These are phyloP conservation scores for Jacaranda mimosifolia DNA, from an alignment of 257 asterid species.

Conservation along the genomic window DNA sequence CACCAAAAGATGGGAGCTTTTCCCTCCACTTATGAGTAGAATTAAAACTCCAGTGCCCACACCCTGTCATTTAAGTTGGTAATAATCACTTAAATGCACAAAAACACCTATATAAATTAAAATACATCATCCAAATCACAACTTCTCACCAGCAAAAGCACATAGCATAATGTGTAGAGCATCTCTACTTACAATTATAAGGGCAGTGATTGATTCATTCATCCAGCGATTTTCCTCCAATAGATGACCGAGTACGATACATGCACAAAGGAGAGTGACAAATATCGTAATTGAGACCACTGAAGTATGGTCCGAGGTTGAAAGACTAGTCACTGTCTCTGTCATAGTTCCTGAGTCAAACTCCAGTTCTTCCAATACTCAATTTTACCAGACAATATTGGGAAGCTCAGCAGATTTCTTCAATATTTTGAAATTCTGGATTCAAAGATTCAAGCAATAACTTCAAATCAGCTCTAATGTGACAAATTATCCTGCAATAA, in stretches of 20 bases:
- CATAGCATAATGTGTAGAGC: background rate
- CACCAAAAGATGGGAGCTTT: slow-evolving; percentile 61
- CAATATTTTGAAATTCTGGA: background rate
- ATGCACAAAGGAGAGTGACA: slow-evolving; percentile 61
- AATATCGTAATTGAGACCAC: slow-evolving; percentile 64
- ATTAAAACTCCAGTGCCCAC: slow-evolving; percentile 62
- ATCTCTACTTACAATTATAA: slow-evolving; percentile 54
- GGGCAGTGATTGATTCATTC: slow-evolving; percentile 70
- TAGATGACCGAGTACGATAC: slow-evolving; percentile 72
- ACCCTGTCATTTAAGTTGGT: slow-evolving; percentile 52
- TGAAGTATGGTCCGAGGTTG: slow-evolving; percentile 61
- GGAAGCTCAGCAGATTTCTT: slow-evolving; percentile 21
- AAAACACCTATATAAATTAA: slow-evolving; percentile 3
- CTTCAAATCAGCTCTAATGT: slow-evolving; percentile 23
- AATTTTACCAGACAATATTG: slow-evolving; percentile 27
- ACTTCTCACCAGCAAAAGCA: slow-evolving; percentile 8
- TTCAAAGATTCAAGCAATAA: slow-evolving; percentile 20
- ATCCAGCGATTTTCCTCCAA: slow-evolving; percentile 69
- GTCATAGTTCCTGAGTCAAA: slow-evolving; percentile 40
- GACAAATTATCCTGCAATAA: slow-evolving; percentile 19
- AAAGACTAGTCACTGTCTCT: slow-evolving; percentile 27
- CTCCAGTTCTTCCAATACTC: slow-evolving; percentile 38
- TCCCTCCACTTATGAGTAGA: slow-evolving; percentile 57
- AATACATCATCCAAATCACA: slow-evolving; percentile 22
- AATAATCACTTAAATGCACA: slow-evolving; percentile 21